Conservation (phyloP, 768 basidiomycete genomes). For the button mushroom (Agaricus bisporus) region DNA sequence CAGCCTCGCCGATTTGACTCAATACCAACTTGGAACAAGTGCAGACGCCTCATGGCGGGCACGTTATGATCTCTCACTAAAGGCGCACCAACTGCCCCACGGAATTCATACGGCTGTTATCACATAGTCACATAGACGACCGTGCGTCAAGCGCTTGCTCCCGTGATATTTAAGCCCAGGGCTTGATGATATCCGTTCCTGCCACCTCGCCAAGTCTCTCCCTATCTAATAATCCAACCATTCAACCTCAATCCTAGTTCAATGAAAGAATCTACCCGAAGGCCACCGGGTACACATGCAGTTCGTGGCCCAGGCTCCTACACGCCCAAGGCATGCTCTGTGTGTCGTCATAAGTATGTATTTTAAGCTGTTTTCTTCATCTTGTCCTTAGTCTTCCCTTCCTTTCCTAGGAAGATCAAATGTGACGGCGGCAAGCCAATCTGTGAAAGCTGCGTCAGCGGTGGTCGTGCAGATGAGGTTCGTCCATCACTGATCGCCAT, state of each 20-base stretch:
- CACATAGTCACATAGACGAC: not conserved
- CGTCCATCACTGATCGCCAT: slow-evolving; percentile 6
- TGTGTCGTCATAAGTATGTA: slow-evolving; percentile 33
- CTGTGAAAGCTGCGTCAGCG: slow-evolving; percentile 32
- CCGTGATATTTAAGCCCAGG: not conserved
- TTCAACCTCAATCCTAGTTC: not conserved
- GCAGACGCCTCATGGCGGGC: slow-evolving; percentile 6
- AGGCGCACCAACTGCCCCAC: not conserved
- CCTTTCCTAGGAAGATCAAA: slow-evolving; percentile 32
- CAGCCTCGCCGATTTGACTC: not conserved
- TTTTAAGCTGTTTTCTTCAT: not conserved
- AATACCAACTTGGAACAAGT: not conserved
- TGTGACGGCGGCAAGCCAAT: slow-evolving; percentile 40
- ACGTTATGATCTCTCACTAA: not conserved
- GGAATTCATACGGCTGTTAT: slow-evolving; percentile 7
- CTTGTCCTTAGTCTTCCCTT: not conserved
- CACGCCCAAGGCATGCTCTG: slow-evolving; percentile 29
- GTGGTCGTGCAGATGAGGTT: slow-evolving; percentile 35
- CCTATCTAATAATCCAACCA: not conserved
- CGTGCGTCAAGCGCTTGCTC: not conserved
- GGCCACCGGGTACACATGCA: slow-evolving; percentile 8
- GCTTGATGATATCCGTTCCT: not conserved
- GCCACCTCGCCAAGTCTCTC: too few relatives aligned
- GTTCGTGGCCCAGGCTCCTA: slow-evolving; percentile 31
- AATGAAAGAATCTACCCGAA: slow-evolving; percentile 2